Percentiles rank a stretch among this genome's conserved stretches.
phyloP scores from a whole-genome alignment of 257 asterid genomes.

The Solanum chiquidenum region DNA sequence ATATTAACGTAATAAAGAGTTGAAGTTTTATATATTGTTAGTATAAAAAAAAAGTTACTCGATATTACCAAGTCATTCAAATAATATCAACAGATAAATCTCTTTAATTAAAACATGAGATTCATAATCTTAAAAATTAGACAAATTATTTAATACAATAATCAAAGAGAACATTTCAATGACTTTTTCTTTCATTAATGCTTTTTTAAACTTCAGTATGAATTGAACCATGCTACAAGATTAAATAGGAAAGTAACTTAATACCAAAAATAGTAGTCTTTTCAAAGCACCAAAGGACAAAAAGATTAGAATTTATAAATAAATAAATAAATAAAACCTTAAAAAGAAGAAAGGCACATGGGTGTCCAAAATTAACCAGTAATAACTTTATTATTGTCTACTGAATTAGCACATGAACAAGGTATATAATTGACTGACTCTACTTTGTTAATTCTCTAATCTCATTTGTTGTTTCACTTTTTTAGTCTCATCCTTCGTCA shows the following conservation, averaged over 20 bases:
- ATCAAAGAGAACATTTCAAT: not conserved
- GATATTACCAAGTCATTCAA: not conserved
- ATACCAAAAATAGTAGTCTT: not conserved
- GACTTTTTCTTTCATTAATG: not conserved
- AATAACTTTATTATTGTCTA: not conserved
- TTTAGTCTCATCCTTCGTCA: slow-evolving; percentile 41
- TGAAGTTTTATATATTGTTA: not conserved
- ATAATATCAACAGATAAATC: not conserved
- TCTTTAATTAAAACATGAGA: not conserved
- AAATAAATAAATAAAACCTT: not conserved
- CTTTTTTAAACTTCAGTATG: not conserved
- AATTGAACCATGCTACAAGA: not conserved
- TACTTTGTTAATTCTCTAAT: slow-evolving; percentile 2
- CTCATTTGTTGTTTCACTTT: slow-evolving; percentile 11
- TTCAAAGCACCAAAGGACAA: slow-evolving; percentile 1
- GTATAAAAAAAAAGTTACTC: not conserved
- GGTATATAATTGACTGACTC: not conserved
- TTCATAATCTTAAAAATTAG: not conserved
- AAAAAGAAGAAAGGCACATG: slow-evolving; percentile 10
- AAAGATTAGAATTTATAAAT: not conserved
- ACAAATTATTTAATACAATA: not conserved
- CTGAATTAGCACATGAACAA: slow-evolving; percentile 18
- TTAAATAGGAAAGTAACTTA: not conserved
- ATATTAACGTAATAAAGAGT: not conserved
- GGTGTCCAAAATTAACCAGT: slow-evolving; percentile 1